These are phyloP conservation scores for Fusarium tanahbumbuense DNA, from an alignment of 2,329 filamentous ascomycete species.

Conservation along the genomic window DNA sequence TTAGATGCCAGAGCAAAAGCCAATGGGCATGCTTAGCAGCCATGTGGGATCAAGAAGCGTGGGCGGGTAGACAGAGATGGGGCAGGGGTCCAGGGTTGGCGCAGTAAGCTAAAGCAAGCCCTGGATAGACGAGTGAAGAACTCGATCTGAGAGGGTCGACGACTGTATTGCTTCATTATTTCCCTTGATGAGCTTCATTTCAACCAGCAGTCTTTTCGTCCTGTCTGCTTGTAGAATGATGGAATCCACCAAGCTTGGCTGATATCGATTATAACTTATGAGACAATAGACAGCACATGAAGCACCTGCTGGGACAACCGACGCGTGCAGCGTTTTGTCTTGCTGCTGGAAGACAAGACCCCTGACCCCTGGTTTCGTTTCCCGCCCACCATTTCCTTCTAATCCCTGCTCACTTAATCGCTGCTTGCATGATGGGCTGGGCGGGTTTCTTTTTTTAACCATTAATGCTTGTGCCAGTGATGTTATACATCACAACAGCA, in stretches of 20 bases:
- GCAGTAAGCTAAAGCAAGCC: constrained; percentile 28
- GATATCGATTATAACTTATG: constrained; percentile 1
- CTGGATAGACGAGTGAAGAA: constrained; percentile 17
- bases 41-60: constrained; percentile 22
- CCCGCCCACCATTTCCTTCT: constrained; percentile 22
- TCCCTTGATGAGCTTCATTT: constrained; percentile 16
- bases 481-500: constrained; percentile 15
- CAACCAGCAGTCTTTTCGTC: background rate
- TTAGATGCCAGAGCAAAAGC: constrained; percentile 49
- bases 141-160: constrained; percentile 18
- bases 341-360: constrained; percentile 8
- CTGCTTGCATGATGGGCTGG: constrained; percentile 6
- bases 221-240: constrained; percentile 1
- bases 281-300: constrained; percentile 34
- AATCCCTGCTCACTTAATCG: constrained; percentile 22
- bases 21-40: constrained; percentile 50
- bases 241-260: background rate
- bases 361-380: constrained; percentile 28
- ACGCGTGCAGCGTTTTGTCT: constrained; percentile 34
- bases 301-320: constrained; percentile 36
- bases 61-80: constrained; percentile 26
- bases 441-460: constrained; percentile 37
- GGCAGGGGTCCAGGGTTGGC: constrained; percentile 21
- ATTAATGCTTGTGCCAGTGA: constrained; percentile 11
- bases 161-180: constrained; percentile 4